Base-by-base conservation (phyloP, 202 grass and related monocot species). In the Alloteropsis angusta region DNA sequence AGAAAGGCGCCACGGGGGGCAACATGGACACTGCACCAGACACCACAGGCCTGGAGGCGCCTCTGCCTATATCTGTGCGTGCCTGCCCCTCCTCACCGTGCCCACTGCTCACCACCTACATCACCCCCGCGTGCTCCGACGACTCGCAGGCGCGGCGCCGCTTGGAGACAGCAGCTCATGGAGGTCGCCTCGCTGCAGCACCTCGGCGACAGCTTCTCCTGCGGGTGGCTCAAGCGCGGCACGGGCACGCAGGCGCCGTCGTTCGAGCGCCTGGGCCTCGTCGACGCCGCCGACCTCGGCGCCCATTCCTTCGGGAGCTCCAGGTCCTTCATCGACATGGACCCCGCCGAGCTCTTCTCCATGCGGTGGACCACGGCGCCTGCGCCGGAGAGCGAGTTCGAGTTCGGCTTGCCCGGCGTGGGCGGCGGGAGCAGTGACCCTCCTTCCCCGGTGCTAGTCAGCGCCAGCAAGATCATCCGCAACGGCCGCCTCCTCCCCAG, bases 301-400 rank as follows among this genome's bases (percentile, higher is more conserved):
- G n/a, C n/a, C 6, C 61, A 47, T 10, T 85, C 89, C 49, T 88
- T 82, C 37, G 87, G 85, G 4, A 71, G 88, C 55, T 82, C 91
- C 22, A 84, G 68, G 72, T 80, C 88, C 48, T 97, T 83, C 83
- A 93, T 93, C 44, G 90, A 97, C 56, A 87, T 97, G 87, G 90
- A 97, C 76, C 83, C 77, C 32, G 48, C 77, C 14, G 87, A 76
- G 13, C 85, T 92, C 65, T 90, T 92, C 69, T 90, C 94, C 9
- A 90, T 92, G 88, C 80, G 94, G 18, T 92, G 94, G 91, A 78
- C 87, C 1, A 2, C 47, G 49, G 6, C 30, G 11, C 0, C 36
- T 22, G 12, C 45, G 21, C 12, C 61, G 18, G 68, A 32, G 9
- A 55, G 45, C 36, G 77, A 89, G 49, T 87, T 87, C 35, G 68